These are phyloP conservation scores for Cyberlindnera maritima DNA, from an alignment of 805 yeast species.

Conservation along the genomic window DNA sequence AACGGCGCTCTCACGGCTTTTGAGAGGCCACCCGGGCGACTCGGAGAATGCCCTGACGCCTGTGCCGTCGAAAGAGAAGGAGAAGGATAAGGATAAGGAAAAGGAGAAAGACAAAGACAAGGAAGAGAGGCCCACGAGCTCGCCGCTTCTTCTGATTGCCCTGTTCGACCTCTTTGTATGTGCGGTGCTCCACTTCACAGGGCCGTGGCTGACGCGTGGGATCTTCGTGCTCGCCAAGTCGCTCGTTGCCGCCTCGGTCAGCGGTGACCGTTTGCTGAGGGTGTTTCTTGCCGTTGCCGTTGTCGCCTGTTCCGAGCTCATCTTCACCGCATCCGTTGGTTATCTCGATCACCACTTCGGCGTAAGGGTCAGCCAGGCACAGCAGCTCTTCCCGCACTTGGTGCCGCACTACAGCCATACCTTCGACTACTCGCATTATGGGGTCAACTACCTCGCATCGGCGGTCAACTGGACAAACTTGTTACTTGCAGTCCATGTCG, in stretches of 20 bases:
- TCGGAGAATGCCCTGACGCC: background rate
- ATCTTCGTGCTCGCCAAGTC: slow-evolving; percentile 25
- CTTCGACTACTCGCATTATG: slow-evolving; percentile 4
- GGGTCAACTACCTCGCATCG: slow-evolving; percentile 4
- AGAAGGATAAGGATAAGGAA: slow-evolving; percentile 6
- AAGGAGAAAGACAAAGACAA: slow-evolving; percentile 6
- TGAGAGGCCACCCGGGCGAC: slow-evolving; percentile 2
- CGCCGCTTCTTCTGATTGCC: slow-evolving; percentile 17
- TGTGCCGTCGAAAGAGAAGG: slow-evolving; percentile 1
- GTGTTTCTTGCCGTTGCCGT: slow-evolving; percentile 10
- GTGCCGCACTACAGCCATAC: slow-evolving; percentile 8
- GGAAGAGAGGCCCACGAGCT: slow-evolving; percentile 6
- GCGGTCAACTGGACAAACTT: slow-evolving; percentile 19
- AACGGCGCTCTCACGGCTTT: slow-evolving; percentile 5
- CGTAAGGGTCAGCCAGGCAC: slow-evolving; percentile 7
- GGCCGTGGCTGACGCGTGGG: slow-evolving; percentile 23
- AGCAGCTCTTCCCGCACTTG: slow-evolving; percentile 24
- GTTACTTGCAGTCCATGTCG: slow-evolving; percentile 24
- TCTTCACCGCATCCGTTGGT: slow-evolving; percentile 9
- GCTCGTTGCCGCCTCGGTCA: slow-evolving; percentile 20
- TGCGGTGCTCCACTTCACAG: slow-evolving; percentile 17
- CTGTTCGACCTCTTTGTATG: slow-evolving; percentile 21
- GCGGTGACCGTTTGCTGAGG: slow-evolving; percentile 19
- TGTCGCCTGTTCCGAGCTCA: slow-evolving; percentile 12
- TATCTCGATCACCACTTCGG: slow-evolving; percentile 12